These are phyloP conservation scores for Raphanus hybrid DNA, from an alignment of 441 rosid genomes.

Conservation along the genomic window DNA sequence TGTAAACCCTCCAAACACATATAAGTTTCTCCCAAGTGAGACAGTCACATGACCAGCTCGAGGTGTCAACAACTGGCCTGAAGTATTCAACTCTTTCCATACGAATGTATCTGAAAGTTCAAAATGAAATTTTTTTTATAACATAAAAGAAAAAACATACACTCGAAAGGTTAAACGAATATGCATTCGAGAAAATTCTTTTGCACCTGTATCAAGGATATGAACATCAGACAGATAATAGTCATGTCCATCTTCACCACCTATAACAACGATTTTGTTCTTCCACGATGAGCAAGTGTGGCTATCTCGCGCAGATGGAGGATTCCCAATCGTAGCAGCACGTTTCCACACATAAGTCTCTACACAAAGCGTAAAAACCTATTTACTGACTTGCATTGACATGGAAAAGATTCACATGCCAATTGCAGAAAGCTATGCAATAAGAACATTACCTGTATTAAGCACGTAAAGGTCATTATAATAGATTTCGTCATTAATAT, in stretches of 20 bases:
- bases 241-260: slow-evolving; percentile 96
- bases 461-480: slow-evolving; percentile 87
- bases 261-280: slow-evolving; percentile 81
- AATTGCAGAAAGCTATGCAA: not conserved
- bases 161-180: too few relatives aligned
- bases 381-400: slow-evolving; percentile 10
- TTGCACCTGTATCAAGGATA: slow-evolving; percentile 87
- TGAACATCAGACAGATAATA: slow-evolving; percentile 92
- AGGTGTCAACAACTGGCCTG: slow-evolving; percentile 81
- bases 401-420: slow-evolving; percentile 24
- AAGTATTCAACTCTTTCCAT: slow-evolving; percentile 84
- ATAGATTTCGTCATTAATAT: slow-evolving; percentile 67
- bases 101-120: slow-evolving; percentile 66
- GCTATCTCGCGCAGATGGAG: slow-evolving; percentile 95
- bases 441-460: slow-evolving; percentile 67
- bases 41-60: slow-evolving; percentile 94
- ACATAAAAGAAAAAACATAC: too few relatives aligned
- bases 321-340: slow-evolving; percentile 72
- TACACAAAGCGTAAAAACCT: slow-evolving; percentile 41
- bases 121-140: not conserved
- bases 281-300: slow-evolving; percentile 96
- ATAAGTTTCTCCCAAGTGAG: slow-evolving; percentile 81
- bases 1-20: slow-evolving; percentile 92
- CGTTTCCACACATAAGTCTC: slow-evolving; percentile 92
- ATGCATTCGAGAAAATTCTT: not conserved